Evolutionary conservation across 192 early-diverging fungal genomes (phyloP), one percentile per base, ranked within the genome.

Genomic region (Umbelopsis isabellina): DNA sequence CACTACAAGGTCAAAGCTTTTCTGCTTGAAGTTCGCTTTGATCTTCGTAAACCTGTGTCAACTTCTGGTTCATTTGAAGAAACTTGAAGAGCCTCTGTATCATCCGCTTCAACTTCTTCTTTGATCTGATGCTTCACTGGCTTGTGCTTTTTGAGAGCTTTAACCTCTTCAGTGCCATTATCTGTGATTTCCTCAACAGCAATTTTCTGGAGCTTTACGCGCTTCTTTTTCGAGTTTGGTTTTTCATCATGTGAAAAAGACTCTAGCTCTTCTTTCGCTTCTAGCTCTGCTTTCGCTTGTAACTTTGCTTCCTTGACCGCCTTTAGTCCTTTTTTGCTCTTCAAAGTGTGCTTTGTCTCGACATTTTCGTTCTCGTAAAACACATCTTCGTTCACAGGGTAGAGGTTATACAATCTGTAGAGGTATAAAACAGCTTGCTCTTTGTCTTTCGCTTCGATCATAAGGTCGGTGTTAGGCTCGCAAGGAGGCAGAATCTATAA

Each of bases 391-490:
- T 70, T 65, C 18, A 84, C 71, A 13, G 66, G 51, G 48, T 70
- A 20, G 16, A 84, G 45, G 25, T 73, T 65, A 72, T 80, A 84
- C 16, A 44, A 12, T 53, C 69, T 51, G 46, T 78, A 80, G 13
- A 86, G 72, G 8, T 78, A 58, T 49, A 86, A 67, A 7, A 86
- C 82, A 10, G 85, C 85, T 77, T 83, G 82, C 48, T 86, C 85
- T 66, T 86, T 86, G 37, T 83, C 85, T 52, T 86, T 86, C 35
- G 85, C 85, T 69, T 86, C 85, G 23, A 86, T 83, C 84, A 86
- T 86, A 30, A 86, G 51, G 50, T 86, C 85, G 22, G 82, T 73
- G 65, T 82, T 77, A 5, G 70, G 70, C 12, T 55, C 71, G 33
- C 80, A 79, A n/a, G 83, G 80, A 37, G 85, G 85, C 15, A 86